Evolutionary conservation across 768 basidiomycete species (phyloP).

Genomic region (Lanmaoa rubissima): DNA sequence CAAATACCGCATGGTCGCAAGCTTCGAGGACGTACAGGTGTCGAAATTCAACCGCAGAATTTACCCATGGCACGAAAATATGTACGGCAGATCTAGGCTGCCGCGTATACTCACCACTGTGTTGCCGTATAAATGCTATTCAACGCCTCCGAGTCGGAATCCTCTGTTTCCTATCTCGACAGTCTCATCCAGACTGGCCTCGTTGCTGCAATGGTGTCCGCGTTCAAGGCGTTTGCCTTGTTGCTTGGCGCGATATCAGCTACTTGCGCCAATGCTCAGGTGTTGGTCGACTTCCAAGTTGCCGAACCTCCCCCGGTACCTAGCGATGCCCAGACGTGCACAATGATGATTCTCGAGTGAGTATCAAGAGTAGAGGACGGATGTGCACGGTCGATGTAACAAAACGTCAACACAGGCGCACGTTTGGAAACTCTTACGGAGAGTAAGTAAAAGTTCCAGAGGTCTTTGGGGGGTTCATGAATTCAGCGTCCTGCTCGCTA

Average conservation of each 20-base stretch:
- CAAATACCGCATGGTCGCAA: too few species aligned
- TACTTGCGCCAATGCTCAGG: slow-evolving; percentile 22
- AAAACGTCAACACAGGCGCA: slow-evolving; percentile 43
- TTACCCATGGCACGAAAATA: background rate
- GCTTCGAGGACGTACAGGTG: too few species aligned
- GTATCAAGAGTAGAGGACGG: slow-evolving; percentile 13
- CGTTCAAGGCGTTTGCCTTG: slow-evolving; percentile 9
- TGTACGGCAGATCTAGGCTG: background rate
- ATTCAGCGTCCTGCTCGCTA: background rate
- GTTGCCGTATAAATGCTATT: slow-evolving; percentile 8
- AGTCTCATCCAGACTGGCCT: background rate
- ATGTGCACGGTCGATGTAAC: background rate
- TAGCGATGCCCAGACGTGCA: slow-evolving; percentile 56
- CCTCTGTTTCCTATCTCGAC: slow-evolving; percentile 2
- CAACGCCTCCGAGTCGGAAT: background rate
- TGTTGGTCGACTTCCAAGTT: slow-evolving; percentile 65
- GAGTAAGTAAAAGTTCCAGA: slow-evolving; percentile 39
- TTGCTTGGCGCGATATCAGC: slow-evolving; percentile 12
- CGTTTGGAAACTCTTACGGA: slow-evolving; percentile 72
- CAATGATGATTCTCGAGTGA: slow-evolving; percentile 61
- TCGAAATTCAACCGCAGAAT: too few species aligned
- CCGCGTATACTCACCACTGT: background rate
- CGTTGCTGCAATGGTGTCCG: slow-evolving; percentile 20
- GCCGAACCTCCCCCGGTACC: slow-evolving; percentile 73
- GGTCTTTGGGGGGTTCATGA: background rate